Base-by-base conservation (phyloP, 2,329 filamentous ascomycete genomes). In the Claviceps spartinae region DNA sequence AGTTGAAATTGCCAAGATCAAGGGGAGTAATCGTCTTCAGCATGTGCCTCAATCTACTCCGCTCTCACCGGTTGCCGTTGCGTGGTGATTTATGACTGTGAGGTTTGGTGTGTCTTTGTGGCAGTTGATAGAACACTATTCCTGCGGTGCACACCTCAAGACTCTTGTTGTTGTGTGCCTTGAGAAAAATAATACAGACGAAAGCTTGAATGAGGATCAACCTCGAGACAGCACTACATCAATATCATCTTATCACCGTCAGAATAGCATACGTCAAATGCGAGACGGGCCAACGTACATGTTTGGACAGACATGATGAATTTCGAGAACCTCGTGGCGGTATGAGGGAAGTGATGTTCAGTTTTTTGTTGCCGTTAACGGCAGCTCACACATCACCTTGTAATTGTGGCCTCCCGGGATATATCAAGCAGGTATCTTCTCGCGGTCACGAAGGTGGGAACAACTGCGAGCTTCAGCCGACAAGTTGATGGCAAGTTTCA, bases 141-240 rank as follows among this genome's bases (percentile, higher is more conserved):
- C 11, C 13, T 18, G 36, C 5, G 18, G 18, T 4, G 16, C 6
- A 40, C 5, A 20, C 11, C 8, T 7, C 38, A 20, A 49, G 38
- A 9, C 13, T 48, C 18, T 11, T 18, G 13, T 18, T n/a, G n/a
- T 36, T 43, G n/a, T n/a, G 11, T 22, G 30, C 18, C 20, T 24
- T 1, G 5, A 26, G 18, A 4, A 7, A 36, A 9, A 38, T 11
- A 20, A 11, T 6, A 9, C 26, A 13, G 20, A 45, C 1, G 5
- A 40, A 43, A 14, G 26, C 8, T 72, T 60, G 58, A 47, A 44
- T 36, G 20, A 40, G 24, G 36, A n/a, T 50, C 22, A 44, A 50
- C 41, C 18, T 47, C 45, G 52, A 47, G 13, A 30, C 45, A n/a
- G 14, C 22, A 30, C 18, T 37, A 26, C 8, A 46, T 20, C 52